Conservation (phyloP, 148 eudicot genomes). For the Rheum nobile region DNA sequence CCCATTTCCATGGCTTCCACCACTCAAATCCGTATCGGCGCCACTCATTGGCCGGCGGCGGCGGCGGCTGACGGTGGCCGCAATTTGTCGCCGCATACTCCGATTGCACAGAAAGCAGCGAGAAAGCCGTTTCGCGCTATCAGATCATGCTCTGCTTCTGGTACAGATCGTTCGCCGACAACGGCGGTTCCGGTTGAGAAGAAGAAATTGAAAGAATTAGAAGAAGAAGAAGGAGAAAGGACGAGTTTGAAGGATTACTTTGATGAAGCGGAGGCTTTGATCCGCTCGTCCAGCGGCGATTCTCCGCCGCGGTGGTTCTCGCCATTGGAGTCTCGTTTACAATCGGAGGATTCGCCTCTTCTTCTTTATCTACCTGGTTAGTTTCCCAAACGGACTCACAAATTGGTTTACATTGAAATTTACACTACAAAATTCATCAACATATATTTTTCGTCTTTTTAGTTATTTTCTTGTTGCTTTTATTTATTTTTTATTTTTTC, state of each 20-base stretch:
- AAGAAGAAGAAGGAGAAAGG: neutral
- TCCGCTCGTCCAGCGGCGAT: conserved; percentile 14
- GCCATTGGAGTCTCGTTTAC: conserved; percentile 25
- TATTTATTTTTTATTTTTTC: too few relatives aligned
- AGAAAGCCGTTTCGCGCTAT: conserved; percentile 4
- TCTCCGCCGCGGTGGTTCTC: conserved; percentile 51
- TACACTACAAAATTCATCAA: too few relatives aligned
- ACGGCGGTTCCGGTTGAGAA: neutral
- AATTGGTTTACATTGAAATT: too few relatives aligned
- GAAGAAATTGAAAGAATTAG: neutral
- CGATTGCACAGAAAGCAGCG: neutral
- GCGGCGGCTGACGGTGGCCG: neutral
- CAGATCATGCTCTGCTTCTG: neutral
- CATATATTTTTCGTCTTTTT: neutral
- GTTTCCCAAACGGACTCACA: neutral
- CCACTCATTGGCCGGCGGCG: neutral
- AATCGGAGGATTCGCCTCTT: conserved; percentile 22
- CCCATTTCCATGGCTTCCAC: conserved; percentile 8
- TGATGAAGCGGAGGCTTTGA: conserved; percentile 21
- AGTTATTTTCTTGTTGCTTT: neutral
- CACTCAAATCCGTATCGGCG: neutral
- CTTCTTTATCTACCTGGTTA: conserved; percentile 48
- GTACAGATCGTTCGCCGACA: neutral
- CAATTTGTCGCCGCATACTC: neutral
- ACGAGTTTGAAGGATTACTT: conserved; percentile 29